A percentile compares a stretch with the other conserved stretches of the same genome.
Conservation (phyloP, 2,329 filamentous ascomycete species). For the Ceratocystis smalleyi region DNA sequence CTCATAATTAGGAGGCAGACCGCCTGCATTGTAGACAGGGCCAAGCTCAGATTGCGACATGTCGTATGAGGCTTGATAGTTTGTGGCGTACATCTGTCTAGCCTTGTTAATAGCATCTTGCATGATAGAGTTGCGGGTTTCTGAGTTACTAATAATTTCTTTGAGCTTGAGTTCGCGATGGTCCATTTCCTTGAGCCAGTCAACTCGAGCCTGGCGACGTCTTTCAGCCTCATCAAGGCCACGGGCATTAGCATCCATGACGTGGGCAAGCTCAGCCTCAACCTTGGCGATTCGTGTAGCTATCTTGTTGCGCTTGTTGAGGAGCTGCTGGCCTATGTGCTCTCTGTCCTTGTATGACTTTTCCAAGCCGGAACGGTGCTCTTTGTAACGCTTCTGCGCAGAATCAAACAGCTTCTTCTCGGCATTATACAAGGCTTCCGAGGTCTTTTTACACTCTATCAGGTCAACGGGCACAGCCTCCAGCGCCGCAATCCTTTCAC, state of each 20-base stretch:
- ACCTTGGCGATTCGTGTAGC: constrained; percentile 56
- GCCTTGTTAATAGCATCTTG: constrained; percentile 28
- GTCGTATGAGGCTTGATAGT: constrained; percentile 1
- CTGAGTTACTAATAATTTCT: constrained; percentile 27
- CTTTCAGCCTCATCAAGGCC: constrained; percentile 49
- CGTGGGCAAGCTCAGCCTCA: constrained; percentile 54
- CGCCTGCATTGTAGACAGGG: constrained; percentile 15
- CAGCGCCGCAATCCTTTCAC: constrained; percentile 28
- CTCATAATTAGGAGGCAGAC: constrained; percentile 4
- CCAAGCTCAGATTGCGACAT: background rate
- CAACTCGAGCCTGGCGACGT: constrained; percentile 35
- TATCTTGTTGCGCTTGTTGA: constrained; percentile 58
- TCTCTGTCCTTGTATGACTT: constrained; percentile 46
- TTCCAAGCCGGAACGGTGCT: constrained; percentile 46
- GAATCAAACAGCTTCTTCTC: constrained; percentile 47
- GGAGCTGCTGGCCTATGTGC: constrained; percentile 46
- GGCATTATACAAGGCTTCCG: constrained; percentile 36
- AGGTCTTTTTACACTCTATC: constrained; percentile 37
- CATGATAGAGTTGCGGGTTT: constrained; percentile 26
- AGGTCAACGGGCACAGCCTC: constrained; percentile 53
- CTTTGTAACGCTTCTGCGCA: constrained; percentile 38
- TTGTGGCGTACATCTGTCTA: constrained; percentile 23
- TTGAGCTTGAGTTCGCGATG: constrained; percentile 31
- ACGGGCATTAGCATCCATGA: constrained; percentile 51
- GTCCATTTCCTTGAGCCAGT: constrained; percentile 32